Base-by-base conservation (phyloP, 1,284 basidiomycete species). In the Fomitopsis pinicola region DNA sequence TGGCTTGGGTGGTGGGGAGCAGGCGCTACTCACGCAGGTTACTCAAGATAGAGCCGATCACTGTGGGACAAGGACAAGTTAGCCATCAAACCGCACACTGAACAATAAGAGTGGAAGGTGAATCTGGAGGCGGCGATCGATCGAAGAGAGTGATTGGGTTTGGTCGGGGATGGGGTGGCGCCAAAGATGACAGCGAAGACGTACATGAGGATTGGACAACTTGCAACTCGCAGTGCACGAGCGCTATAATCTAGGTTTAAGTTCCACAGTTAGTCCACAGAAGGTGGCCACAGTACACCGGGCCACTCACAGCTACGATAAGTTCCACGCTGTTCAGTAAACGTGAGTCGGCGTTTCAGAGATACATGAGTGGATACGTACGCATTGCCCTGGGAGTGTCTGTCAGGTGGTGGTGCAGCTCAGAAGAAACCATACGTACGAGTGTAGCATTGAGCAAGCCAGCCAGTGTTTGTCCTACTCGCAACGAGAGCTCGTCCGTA, bases 361-460 rank as follows among this genome's bases (percentile, higher is more conserved):
- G 2, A 6, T 42, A 2, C n/a, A 36, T 15, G 28, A 22, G 55
- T 12, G 7, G 33, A n/a, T 6, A 81, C 89, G 75, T 74, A 91
- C 89, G 88, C 85, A 69, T 91, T 92, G 68, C 90, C 89, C 89
- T 91, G 65, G 17, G 33, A 45, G 61, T 46, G 15, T 63, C 63
- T 19, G 60, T 56, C 55, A 50, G 52, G 28, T 35, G 28, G 15
- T 46, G 36, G 36, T 17, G 8, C 40, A 54, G n/a, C 53, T 45
- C 45, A 52, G 42, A 61, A 19, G 2, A n/a, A 15, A 44, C 57
- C 57, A 53, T 44, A 75, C 82, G 66, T 68, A 91, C 90, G 64
- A 96, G 78, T 8, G 94, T 96, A 12, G 92, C 94, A 73, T 95
- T 95, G 62, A 95, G 73, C 14, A 95, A 79, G 62, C 92, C 93